Conservation (phyloP, 2,329 filamentous ascomycete species). For the Alternaria sp. region DNA sequence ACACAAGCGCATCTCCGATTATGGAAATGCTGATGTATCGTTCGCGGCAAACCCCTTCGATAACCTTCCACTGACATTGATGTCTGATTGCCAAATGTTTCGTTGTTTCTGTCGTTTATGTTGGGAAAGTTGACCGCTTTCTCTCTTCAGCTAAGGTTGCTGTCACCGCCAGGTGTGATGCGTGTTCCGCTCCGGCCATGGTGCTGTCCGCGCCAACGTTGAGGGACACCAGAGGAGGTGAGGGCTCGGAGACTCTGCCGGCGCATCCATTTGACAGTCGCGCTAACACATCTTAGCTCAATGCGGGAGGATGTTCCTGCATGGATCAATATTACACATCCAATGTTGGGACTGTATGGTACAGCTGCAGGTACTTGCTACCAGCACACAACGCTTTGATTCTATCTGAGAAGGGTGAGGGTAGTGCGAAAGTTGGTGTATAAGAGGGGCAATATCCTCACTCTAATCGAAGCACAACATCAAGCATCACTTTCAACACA, state of each 20-base stretch:
- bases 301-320: background rate
- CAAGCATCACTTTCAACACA: background rate
- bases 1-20: background rate
- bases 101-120: background rate
- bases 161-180: background rate
- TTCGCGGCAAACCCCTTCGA: background rate
- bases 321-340: slow-evolving; percentile 3
- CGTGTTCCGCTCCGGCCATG: background rate
- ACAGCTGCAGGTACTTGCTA: background rate
- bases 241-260: background rate
- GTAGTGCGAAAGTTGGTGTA: background rate
- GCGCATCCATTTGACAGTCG: background rate
- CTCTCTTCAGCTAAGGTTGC: background rate
- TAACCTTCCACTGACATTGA: background rate
- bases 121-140: background rate
- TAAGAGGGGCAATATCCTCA: background rate
- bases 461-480: background rate
- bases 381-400: background rate
- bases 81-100: too few species aligned
- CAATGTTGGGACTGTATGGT: slow-evolving; percentile 1
- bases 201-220: background rate
- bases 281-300: background rate
- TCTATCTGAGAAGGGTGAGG: background rate
- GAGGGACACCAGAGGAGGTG: background rate
- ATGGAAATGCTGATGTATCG: background rate